These are phyloP conservation scores for Talaromyces sp. DNA, from an alignment of 2,329 filamentous ascomycete species.

Conservation along the genomic window DNA sequence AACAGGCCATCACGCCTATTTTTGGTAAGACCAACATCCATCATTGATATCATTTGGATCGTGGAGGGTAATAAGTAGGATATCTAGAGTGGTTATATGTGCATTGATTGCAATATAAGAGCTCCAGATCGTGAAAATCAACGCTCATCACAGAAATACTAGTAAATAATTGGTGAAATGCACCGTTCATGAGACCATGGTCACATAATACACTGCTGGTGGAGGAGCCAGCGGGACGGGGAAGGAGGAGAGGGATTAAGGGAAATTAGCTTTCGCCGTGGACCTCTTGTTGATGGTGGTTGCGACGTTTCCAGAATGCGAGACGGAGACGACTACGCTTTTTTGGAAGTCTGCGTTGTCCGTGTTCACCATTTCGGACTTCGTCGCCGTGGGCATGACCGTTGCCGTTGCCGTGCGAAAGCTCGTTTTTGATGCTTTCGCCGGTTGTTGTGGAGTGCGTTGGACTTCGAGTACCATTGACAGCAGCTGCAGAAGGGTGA, in stretches of 20 bases:
- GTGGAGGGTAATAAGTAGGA: constrained; percentile 5
- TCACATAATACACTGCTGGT: constrained; percentile 19
- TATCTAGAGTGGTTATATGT: background rate
- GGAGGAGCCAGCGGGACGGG: constrained; percentile 8
- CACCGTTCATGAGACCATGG: constrained; percentile 31
- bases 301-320: constrained; percentile 46
- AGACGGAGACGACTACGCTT: constrained; percentile 43
- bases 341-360: constrained; percentile 36
- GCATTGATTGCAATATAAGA: background rate
- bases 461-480: constrained; percentile 31
- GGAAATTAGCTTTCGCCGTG: constrained; percentile 35
- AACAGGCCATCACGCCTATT: background rate
- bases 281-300: constrained; percentile 35
- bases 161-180: constrained; percentile 10
- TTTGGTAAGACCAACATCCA: constrained; percentile 6
- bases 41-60: constrained; percentile 21
- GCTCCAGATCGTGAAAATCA: constrained; percentile 19
- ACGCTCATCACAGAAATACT: constrained; percentile 20
- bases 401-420: constrained; percentile 9
- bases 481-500: constrained; percentile 26
- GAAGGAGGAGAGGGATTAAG: constrained; percentile 11
- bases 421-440: constrained; percentile 31
- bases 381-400: constrained; percentile 17
- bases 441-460: constrained; percentile 31
- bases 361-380: constrained; percentile 21